These are phyloP conservation scores for Penicillium olsonii DNA, from an alignment of 2,329 filamentous ascomycete genomes.

Conservation along the genomic window DNA sequence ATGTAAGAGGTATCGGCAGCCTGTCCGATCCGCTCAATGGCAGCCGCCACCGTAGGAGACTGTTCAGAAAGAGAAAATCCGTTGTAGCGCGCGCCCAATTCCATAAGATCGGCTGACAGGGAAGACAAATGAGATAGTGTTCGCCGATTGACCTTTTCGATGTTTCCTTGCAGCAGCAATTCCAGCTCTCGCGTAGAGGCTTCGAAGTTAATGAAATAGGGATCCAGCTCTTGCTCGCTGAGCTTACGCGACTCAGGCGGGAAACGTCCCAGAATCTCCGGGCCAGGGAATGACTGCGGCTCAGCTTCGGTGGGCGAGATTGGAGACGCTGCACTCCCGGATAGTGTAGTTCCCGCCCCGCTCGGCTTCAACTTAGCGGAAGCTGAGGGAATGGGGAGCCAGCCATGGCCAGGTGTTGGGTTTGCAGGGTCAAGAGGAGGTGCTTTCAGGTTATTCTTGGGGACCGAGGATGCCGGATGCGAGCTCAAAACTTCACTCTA, in stretches of 20 bases:
- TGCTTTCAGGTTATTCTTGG: conserved; percentile 90
- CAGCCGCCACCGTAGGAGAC: conserved; percentile 81
- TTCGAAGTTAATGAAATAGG: conserved; percentile 94
- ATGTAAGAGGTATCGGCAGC: conserved; percentile 96
- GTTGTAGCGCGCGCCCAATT: conserved; percentile 94
- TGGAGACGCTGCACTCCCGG: conserved; percentile 18
- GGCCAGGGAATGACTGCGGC: conserved; percentile 59
- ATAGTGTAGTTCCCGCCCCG: conserved; percentile 53
- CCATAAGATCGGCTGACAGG: conserved; percentile 82
- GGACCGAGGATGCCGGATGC: conserved; percentile 84
- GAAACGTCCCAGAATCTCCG: conserved; percentile 73
- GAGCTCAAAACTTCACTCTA: conserved; percentile 94
- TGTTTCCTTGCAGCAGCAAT: conserved; percentile 80
- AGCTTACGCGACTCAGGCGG: conserved; percentile 75
- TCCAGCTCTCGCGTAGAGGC: conserved; percentile 90
- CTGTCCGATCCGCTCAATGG: conserved; percentile 92
- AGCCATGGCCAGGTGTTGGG: conserved; percentile 81
- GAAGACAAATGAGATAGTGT: conserved; percentile 82
- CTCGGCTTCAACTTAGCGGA: conserved; percentile 79
- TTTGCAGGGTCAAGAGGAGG: conserved; percentile 96
- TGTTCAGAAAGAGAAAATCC: conserved; percentile 94
- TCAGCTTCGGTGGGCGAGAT: conserved; percentile 55
- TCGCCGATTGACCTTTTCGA: conserved; percentile 94
- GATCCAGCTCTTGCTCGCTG: conserved; percentile 87
- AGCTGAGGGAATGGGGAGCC: conserved; percentile 78